Evolutionary conservation across 495 filamentous ascomycete species (phyloP).

Genomic region (Letharia columbiana): DNA sequence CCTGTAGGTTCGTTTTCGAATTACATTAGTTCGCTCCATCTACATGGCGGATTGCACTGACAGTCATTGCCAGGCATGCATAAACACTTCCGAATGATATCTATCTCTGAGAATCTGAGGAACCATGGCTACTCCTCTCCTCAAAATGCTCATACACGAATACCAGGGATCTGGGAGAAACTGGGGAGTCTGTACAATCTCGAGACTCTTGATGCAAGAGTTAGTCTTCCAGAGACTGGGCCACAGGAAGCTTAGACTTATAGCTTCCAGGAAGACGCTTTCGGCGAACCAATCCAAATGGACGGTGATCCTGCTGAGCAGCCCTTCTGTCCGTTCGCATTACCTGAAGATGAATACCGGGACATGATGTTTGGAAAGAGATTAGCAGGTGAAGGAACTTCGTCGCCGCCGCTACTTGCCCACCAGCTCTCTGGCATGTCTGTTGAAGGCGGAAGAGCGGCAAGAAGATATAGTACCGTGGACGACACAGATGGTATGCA

Average conservation of each 20-base stretch:
- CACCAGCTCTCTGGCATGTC: conserved; percentile 24
- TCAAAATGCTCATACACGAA: conserved; percentile 66
- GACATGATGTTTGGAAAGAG: conserved; percentile 64
- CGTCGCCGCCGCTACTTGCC: conserved; percentile 48
- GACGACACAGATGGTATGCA: conserved; percentile 47
- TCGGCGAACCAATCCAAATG: conserved; percentile 50
- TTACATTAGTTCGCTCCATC: background rate
- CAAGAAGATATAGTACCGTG: conserved; percentile 39
- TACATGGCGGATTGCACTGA: background rate
- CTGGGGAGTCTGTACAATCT: conserved; percentile 78
- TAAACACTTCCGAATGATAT: conserved; percentile 93
- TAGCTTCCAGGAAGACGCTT: conserved; percentile 38
- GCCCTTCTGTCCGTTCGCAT: conserved; percentile 57
- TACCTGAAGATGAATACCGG: conserved; percentile 71
- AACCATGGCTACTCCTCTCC: conserved; percentile 51
- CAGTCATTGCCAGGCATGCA: conserved; percentile 62
- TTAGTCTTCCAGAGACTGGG: conserved; percentile 27
- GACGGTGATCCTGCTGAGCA: conserved; percentile 49
- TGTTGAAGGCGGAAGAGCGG: conserved; percentile 27
- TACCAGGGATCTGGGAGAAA: conserved; percentile 87
- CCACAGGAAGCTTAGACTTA: background rate
- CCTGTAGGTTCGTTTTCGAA: conserved; percentile 62
- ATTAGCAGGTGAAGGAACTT: conserved; percentile 49
- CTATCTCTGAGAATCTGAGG: conserved; percentile 75
- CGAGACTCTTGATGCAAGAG: conserved; percentile 79